Base-by-base conservation (phyloP, 495 filamentous ascomycete species). In the Neurospora intermedia region DNA sequence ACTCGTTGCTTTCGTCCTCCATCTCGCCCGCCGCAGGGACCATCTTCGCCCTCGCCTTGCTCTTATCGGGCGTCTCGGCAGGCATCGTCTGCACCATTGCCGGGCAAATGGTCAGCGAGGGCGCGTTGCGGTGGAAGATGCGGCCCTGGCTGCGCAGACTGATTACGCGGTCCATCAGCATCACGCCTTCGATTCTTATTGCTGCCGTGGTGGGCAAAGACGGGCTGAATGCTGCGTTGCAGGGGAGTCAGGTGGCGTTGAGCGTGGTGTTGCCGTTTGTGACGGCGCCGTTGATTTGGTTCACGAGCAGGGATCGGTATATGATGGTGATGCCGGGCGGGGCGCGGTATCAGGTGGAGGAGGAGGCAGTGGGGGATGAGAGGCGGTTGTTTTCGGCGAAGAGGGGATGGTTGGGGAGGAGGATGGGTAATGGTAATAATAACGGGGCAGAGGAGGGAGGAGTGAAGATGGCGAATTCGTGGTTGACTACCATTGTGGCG, bases 31-130 rank as follows among this genome's bases (percentile, higher is more conserved):
- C 87, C 4, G 88, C 88, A 9, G 92, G 91, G 3, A 89, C 91
- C 15, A 84, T 96, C 54, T 96, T 94, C 76, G 92, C 91, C 6
- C 83, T 94, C 15, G 92, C 92, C 13, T 82, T 96, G 1, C 85
- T 96, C 0, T 86, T 94, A n/a, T 93, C 91, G 0, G 92, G 92
- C 15, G 86, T 91, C 8, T 90, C 88, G 6, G 92, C 92, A 0
- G 92, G 92, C 38, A 93, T 96, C 69, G 89, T 96, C 16, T 93
- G 91, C 79, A 95, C 92, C 23, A 94, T 95, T 77, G 88, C 92
- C 4, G 92, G 92, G 3, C 92, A 95, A 77, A 93, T 96, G 88
- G 88, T 94, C 62, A 89, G 88, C 76, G 92, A 95, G 77, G 92
- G 92, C 42, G 91, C 92, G 79, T 81, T 95, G 48, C 87, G 88